These are phyloP conservation scores for Apiospora kogelbergensis DNA, from an alignment of 2,329 filamentous ascomycete species.

Conservation along the genomic window DNA sequence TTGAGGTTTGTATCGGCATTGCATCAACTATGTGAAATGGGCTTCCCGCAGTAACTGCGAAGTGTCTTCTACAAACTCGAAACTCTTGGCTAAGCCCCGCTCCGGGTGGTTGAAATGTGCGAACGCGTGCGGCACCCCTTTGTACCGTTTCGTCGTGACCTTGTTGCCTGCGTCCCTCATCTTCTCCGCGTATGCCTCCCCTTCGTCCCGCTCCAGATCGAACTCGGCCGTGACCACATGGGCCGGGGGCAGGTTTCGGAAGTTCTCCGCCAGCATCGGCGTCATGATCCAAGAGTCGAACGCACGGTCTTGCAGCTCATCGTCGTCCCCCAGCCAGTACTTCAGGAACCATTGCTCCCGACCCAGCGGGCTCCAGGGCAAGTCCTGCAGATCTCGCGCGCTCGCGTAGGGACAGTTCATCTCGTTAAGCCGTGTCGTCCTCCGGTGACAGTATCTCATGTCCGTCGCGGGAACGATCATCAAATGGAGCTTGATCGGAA, in stretches of 20 bases:
- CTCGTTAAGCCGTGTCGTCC: conserved; percentile 15
- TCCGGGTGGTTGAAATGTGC: conserved; percentile 29
- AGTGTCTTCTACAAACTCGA: conserved; percentile 29
- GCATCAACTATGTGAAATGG: not conserved
- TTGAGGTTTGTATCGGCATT: not conserved
- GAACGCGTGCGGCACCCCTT: conserved; percentile 30
- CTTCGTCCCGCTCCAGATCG: conserved; percentile 35
- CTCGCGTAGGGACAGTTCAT: conserved; percentile 26
- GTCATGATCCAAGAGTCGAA: conserved; percentile 12
- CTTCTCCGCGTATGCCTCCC: conserved; percentile 26
- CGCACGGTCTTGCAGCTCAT: not conserved
- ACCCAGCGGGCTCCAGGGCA: conserved; percentile 29
- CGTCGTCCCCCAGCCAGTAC: conserved; percentile 30
- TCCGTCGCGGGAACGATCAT: conserved; percentile 33
- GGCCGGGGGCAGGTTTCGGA: conserved; percentile 26
- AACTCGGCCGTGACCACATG: conserved; percentile 36
- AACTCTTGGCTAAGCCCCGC: conserved; percentile 24
- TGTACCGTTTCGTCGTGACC: conserved; percentile 28
- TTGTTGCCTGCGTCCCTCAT: conserved; percentile 23
- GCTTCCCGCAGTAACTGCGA: not conserved
- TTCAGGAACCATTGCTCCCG: conserved; percentile 33
- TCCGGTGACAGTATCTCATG: conserved; percentile 29
- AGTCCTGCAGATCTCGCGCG: conserved; percentile 22
- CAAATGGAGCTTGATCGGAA: conserved; percentile 30
- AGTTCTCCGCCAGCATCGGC: conserved; percentile 27